A percentile compares a stretch with the other conserved stretches of the same genome.
These are phyloP conservation scores for Anacardium occidentale DNA, from an alignment of 345 rosid species.

Conservation along the genomic window DNA sequence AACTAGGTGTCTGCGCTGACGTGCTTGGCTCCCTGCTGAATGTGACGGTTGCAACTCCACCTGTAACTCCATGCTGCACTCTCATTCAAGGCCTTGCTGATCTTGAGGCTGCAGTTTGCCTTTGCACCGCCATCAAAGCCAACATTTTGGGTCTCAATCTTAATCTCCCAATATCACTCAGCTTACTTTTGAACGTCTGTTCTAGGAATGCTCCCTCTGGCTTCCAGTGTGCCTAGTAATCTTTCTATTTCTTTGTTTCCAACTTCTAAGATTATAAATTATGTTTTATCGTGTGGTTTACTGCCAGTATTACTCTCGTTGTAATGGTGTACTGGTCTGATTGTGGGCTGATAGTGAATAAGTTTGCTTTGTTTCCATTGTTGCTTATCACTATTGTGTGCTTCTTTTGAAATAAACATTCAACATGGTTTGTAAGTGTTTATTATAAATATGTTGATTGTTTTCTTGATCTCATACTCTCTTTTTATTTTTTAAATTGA, in stretches of 20 bases:
- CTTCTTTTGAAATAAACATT: background rate
- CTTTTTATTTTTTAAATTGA: no score
- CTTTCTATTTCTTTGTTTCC: slow-evolving; percentile 1
- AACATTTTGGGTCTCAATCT: slow-evolving; percentile 48
- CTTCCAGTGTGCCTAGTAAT: slow-evolving; percentile 38
- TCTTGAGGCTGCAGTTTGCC: slow-evolving; percentile 57
- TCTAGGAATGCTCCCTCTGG: slow-evolving; percentile 32
- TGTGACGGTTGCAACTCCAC: slow-evolving; percentile 38
- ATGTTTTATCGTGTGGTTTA: background rate
- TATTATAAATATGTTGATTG: background rate
- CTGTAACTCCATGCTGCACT: slow-evolving; percentile 42
- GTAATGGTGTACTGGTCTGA: background rate
- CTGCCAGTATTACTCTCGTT: background rate
- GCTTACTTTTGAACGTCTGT: slow-evolving; percentile 46
- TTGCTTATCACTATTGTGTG: background rate
- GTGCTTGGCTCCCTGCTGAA: slow-evolving; percentile 40
- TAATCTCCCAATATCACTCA: slow-evolving; percentile 41
- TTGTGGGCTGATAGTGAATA: background rate
- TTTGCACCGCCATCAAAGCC: slow-evolving; percentile 50
- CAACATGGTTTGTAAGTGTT: background rate
- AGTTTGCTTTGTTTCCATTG: background rate
- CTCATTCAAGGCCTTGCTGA: slow-evolving; percentile 44
- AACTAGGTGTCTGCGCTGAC: slow-evolving; percentile 45
- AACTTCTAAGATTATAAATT: background rate
- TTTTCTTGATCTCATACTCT: no score